Percentiles rank a stretch among this genome's conserved stretches.
phyloP scores from a whole-genome alignment of 441 rosid genomes.

The Aquilaria agallochum region DNA sequence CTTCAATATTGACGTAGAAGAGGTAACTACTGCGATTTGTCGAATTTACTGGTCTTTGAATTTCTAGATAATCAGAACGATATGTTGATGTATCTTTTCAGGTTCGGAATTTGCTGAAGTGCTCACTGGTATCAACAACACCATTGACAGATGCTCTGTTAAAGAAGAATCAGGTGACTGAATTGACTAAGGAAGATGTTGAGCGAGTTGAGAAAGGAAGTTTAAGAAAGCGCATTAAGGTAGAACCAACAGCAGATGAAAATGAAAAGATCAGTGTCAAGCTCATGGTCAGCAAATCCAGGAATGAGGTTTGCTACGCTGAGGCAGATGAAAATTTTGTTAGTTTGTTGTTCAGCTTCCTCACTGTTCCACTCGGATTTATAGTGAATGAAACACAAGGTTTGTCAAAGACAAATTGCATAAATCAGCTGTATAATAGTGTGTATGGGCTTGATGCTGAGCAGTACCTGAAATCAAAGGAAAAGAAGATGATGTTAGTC shows the following conservation, averaged over 20 bases:
- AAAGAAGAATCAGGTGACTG: neutral
- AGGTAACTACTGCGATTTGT: slow-evolving; percentile 4
- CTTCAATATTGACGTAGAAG: neutral
- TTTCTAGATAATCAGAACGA: neutral
- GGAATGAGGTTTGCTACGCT: slow-evolving; percentile 18
- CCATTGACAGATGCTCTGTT: slow-evolving; percentile 20
- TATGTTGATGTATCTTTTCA: slow-evolving; percentile 10
- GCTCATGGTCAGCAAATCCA: slow-evolving; percentile 23
- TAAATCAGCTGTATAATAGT: slow-evolving; percentile 16
- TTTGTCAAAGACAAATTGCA: slow-evolving; percentile 7
- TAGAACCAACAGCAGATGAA: neutral
- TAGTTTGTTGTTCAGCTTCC: slow-evolving; percentile 28
- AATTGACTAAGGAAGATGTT: too few species aligned
- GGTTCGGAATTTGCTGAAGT: slow-evolving; percentile 16
- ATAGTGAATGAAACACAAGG: slow-evolving; percentile 8
- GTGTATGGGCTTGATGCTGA: slow-evolving; percentile 13
- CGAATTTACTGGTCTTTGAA: neutral
- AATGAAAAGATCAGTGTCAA: slow-evolving; percentile 11
- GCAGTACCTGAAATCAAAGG: slow-evolving; percentile 12
- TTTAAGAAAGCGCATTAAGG: neutral
- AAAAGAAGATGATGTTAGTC: slow-evolving; percentile 10
- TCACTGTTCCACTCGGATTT: slow-evolving; percentile 23
- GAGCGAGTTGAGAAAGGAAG: neutral
- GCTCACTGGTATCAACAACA: slow-evolving; percentile 13
- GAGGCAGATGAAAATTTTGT: slow-evolving; percentile 24